phyloP scores from a whole-genome alignment of 2,329 filamentous ascomycete species.

The Furcasterigmium furcatum region DNA sequence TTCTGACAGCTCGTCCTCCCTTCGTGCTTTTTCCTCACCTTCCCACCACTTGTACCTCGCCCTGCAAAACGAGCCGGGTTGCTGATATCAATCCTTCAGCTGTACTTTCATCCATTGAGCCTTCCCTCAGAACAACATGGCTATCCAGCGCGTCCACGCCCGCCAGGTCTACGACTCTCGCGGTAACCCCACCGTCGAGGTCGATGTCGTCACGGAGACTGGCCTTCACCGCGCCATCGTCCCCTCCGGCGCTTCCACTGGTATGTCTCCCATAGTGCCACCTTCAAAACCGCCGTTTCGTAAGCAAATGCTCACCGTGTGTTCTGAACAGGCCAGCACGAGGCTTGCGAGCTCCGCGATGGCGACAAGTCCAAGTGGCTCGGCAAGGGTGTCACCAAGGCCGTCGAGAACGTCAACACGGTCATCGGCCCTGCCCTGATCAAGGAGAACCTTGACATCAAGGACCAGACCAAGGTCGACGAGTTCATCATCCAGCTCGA shows the following conservation, averaged over 20 bases:
- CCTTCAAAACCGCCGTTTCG: conserved; percentile 4
- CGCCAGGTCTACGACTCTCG: conserved; percentile 98
- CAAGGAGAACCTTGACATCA: conserved; percentile 78
- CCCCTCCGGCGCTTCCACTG: conserved; percentile 87
- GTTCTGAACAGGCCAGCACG: conserved; percentile 67
- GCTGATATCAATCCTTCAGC: neutral
- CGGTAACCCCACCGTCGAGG: conserved; percentile 95
- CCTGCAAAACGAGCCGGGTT: no score
- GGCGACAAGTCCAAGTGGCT: conserved; percentile 83
- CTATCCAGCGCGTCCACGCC: conserved; percentile 85
- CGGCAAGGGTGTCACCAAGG: conserved; percentile 85
- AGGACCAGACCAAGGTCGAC: conserved; percentile 82
- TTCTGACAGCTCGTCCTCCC: neutral
- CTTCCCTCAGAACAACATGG: conserved; percentile 57
- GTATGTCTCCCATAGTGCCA: conserved; percentile 46
- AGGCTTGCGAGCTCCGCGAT: conserved; percentile 88
- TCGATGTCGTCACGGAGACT: conserved; percentile 88
- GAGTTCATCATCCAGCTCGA: conserved; percentile 83
- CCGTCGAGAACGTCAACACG: conserved; percentile 82
- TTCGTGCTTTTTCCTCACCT: neutral
- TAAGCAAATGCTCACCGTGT: conserved; percentile 19
- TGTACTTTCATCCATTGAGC: neutral
- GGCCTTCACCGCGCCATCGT: conserved; percentile 93
- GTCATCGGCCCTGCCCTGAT: conserved; percentile 78
- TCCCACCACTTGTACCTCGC: neutral